Evolutionary conservation across 2,329 filamentous ascomycete species (phyloP), one percentile per base, ranked within the genome.

Genomic region (Zymoseptoria tritici): DNA sequence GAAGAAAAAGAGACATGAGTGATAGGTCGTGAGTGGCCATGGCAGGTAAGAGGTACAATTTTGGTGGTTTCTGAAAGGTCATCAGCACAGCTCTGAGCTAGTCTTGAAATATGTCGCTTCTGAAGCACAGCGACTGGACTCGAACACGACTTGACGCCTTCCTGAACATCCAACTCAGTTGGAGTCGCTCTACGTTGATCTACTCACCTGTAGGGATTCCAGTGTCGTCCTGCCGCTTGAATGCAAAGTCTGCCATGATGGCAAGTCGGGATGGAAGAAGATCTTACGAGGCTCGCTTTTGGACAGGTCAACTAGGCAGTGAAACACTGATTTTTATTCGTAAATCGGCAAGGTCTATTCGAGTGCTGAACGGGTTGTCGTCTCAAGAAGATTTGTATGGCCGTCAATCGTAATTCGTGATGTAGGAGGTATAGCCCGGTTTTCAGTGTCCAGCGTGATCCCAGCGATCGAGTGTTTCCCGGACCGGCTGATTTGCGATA

Each of bases 21-120:
- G 57, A 97, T 91, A 1, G 92, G 92, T 61, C 92, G 86, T 56
- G 92, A 96, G 75, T 97, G 92, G 64, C 92, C 92, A 75, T 97
- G 92, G 76, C 92, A 97, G 66, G 92, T 97, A 74, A 97, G 78
- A 59, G 92, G 92, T 57, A 96, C 91, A 60, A 91, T 90, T 68
- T 80, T 80, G 55, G 77, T 79, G 24, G 78, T 72, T 62, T 68
- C 71, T 69, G 55, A 13, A 46, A 29, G 3, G 46, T 31, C 19
- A 55, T 65, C 26, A 66, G 22, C 16, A n/a, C 24, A 6, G 8
- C 2, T 29, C 16, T 22, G 19, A 6, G 8, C 2, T 29, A n/a
- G 19, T 29, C 26, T n/a, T 46, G 36, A 46, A n/a, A 46, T 42
- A 42, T 16, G 36, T 46, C 16, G 36, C 36, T 4, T 13, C 36